Evolutionary conservation across 306 rosid genomes (phyloP), one percentile per base, ranked within the genome.

Genomic region (Cicer cuneatum): DNA sequence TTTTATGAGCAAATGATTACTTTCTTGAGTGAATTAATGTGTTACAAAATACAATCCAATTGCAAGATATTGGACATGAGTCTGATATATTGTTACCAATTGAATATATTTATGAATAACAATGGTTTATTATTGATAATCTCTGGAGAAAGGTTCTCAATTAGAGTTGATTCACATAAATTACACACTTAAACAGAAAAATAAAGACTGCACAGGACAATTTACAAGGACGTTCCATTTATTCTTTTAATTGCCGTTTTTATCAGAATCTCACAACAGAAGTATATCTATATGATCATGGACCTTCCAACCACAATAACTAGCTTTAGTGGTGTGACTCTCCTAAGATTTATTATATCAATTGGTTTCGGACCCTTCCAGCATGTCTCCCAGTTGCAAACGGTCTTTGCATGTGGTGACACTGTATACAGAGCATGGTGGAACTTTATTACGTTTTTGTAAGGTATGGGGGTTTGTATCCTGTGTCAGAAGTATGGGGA

Each of bases 11-110:
- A 46, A 54, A 65, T 41, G 51, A 47, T 70, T 65, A 38, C 2
- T 74, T 61, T 45, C 72, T 57, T 13, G 14, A 56, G 66, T 62
- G 73, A 66, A 10, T 77, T 14, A 52, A 21, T 16, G 76, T 61
- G 38, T 54, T 29, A 29, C 38, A 14, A 51, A 21, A 16, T 53
- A 52, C 35, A 15, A 41, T 37, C 58, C 12, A 57, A 35, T 56
- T 45, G 35, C 21, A 45, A 35, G 49, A 8, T 35, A 68, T 67
- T 57, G 69, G 60, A 47, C 41, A 33, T 12, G 67, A 66, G 39
- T 29, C 35, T 29, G 35, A 29, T 29, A 29, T 5, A 29, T 29
- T 1, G 5, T 0, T 29, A 29, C 35, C 35, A 29, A 29, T 29
- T 29, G 35, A 29, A 29, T 29, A 29, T 29, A 29, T 29, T 29